These are phyloP conservation scores for Ilex asprella DNA, from an alignment of 257 asterid genomes.

Conservation along the genomic window DNA sequence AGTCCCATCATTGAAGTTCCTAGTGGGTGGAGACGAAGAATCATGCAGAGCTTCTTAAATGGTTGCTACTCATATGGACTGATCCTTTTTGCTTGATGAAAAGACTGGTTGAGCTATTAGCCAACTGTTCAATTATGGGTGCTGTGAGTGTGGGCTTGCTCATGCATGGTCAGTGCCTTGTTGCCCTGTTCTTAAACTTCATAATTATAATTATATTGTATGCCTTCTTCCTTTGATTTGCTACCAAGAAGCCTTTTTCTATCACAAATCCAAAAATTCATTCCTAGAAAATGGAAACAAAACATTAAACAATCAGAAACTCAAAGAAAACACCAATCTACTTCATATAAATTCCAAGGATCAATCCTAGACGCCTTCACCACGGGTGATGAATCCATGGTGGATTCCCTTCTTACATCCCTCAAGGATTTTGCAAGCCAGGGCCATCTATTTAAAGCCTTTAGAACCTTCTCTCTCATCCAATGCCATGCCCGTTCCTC, in stretches of 20 bases:
- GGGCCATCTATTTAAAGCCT: constrained; percentile 61
- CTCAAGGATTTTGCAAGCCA: constrained; percentile 50
- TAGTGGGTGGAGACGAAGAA: not conserved
- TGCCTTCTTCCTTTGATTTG: constrained; percentile 36
- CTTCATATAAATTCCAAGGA: not conserved
- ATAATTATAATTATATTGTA: constrained; percentile 17
- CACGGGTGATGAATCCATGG: constrained; percentile 33
- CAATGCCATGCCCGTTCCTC: constrained; percentile 37
- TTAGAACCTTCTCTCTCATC: constrained; percentile 42
- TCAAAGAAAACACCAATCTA: constrained; percentile 11
- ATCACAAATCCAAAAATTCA: constrained; percentile 36
- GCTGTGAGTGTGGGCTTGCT: too few species aligned
- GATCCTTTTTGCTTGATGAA: too few species aligned
- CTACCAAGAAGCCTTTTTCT: constrained; percentile 34
- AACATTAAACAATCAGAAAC: constrained; percentile 16
- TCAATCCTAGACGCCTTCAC: constrained; percentile 15
- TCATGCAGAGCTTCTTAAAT: not conserved
- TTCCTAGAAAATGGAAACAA: constrained; percentile 49
- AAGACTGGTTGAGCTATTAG: too few species aligned
- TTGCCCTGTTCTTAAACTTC: constrained; percentile 21
- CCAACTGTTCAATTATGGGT: too few species aligned
- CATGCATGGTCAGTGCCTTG: too few species aligned
- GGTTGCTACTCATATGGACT: too few species aligned
- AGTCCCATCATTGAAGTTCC: too few species aligned
- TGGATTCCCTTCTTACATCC: constrained; percentile 41